Evolutionary conservation across 352 stramenopile genomes (phyloP), one percentile per base, ranked within the genome.

Genomic region (Achlya hypogyna): DNA sequence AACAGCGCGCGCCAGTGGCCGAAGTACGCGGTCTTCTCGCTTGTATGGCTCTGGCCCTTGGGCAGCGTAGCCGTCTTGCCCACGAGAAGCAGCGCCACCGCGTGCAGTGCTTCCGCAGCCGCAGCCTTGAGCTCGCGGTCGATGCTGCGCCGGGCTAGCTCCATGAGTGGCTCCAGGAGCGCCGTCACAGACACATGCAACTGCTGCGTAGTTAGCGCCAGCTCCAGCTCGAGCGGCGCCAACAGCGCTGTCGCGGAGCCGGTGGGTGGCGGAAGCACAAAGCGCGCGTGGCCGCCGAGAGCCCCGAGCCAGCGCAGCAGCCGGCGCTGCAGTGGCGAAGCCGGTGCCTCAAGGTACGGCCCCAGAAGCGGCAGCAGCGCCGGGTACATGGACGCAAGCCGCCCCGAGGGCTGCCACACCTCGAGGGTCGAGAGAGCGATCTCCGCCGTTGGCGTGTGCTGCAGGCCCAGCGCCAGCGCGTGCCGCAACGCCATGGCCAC

Each of bases 31-130:
- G 81, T 87, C 71, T 89, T 90, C 34, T 74, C 76, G 22, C 79
- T 80, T 32, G 71, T n/a, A 4, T 58, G 38, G n/a, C 20, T 58
- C 60, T 67, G 76, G 42, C 73, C 65, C 64, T 89, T 78, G 2
- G 82, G 81, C 65, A 86, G 72, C 10, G 79, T 91, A 9, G 74
- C 76, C 35, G 83, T 93, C 51, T 82, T 82, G 6, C 82, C 85
- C 51, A 81, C 89, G 4, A 93, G 63, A 62, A 84, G 89, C 29
- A 78, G 81, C 12, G 87, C 53, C 31, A 93, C 63, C 4, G 80
- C 81, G 58, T 93, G 85, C 52, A 85, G 91, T 18, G 75, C 70
- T 74, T 93, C 85, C 56, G 77, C 78, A 28, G 80, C 78, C 51
- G 70, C 77, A 25, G 76, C 66, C 72, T 91, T 93, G 40, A 90